Percentiles rank a stretch among this genome's conserved stretches.
Evolutionary conservation across 257 asterid genomes (phyloP).

Genomic region (Leptodermis oblonga): DNA sequence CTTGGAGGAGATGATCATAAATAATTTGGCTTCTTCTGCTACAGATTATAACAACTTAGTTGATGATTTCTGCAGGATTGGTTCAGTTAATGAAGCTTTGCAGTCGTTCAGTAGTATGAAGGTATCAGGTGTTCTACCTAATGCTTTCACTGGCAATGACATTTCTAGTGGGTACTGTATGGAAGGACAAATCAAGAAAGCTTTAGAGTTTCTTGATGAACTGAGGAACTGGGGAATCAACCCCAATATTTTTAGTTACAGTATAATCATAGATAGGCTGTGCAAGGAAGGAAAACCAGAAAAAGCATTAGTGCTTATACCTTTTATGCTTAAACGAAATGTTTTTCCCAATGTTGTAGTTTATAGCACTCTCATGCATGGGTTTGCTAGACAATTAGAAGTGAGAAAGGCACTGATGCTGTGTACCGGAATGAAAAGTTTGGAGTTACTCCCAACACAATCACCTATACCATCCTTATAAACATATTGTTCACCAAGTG

Average conservation of each 20-base stretch:
- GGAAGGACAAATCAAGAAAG: slow-evolving; percentile 38
- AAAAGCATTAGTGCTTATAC: slow-evolving; percentile 50
- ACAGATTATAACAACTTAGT: slow-evolving; percentile 35
- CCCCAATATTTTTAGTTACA: slow-evolving; percentile 34
- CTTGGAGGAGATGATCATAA: slow-evolving; percentile 50
- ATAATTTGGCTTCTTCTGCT: slow-evolving; percentile 35
- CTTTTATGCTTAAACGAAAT: slow-evolving; percentile 46
- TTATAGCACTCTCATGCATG: slow-evolving; percentile 45
- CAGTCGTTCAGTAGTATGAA: too few relatives aligned
- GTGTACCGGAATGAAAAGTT: slow-evolving; percentile 39
- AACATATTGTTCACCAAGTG: slow-evolving; percentile 29
- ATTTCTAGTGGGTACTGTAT: slow-evolving; percentile 27
- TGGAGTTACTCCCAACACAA: slow-evolving; percentile 44
- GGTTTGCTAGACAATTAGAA: slow-evolving; percentile 44
- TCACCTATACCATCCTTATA: slow-evolving; percentile 43
- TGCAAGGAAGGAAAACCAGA: slow-evolving; percentile 43
- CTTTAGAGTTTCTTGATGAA: slow-evolving; percentile 31
- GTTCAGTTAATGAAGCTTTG: slow-evolving; percentile 38
- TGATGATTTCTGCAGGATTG: slow-evolving; percentile 37
- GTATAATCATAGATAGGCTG: slow-evolving; percentile 31
- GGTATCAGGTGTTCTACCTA: too few relatives aligned
- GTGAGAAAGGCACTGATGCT: slow-evolving; percentile 34
- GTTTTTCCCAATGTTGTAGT: slow-evolving; percentile 44
- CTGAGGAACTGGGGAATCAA: slow-evolving; percentile 31
- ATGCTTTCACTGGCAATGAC: too few relatives aligned